These are phyloP conservation scores for Kluyveromyces sp. DNA, from an alignment of 1,139 yeast genomes.

Conservation along the genomic window DNA sequence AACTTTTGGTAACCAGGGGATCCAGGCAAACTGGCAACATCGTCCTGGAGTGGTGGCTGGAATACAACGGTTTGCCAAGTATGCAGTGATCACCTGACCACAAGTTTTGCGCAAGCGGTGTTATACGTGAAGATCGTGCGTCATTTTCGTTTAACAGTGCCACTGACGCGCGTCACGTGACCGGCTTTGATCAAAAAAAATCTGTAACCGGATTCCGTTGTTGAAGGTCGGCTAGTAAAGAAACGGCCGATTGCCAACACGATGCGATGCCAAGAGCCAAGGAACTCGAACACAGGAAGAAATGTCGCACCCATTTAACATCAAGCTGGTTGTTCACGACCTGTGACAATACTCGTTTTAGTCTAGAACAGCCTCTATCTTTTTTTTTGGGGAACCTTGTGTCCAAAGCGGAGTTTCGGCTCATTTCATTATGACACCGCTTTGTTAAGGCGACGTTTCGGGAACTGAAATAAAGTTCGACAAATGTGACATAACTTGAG, in stretches of 20 bases:
- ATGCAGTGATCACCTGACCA: slow-evolving; percentile 6
- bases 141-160: no score
- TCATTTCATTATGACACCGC: background rate
- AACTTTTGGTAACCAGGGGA: slow-evolving; percentile 29
- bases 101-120: background rate
- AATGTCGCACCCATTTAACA: no score
- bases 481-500: no score
- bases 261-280: no score
- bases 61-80: slow-evolving; percentile 28
- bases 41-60: slow-evolving; percentile 32
- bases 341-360: no score
- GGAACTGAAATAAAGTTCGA: no score
- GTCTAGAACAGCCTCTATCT: no score
- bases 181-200: background rate
- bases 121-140: background rate
- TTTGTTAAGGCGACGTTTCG: background rate
- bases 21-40: slow-evolving; percentile 31
- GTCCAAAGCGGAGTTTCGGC: slow-evolving; percentile 1
- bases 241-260: no score
- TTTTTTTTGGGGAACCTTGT: background rate
- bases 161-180: background rate
- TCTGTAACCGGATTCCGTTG: no score
- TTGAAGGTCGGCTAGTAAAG: no score
- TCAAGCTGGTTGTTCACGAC: no score
- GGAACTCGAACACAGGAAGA: background rate